These are phyloP conservation scores for Lenzites betulinus DNA, from an alignment of 768 basidiomycete genomes.

Conservation along the genomic window DNA sequence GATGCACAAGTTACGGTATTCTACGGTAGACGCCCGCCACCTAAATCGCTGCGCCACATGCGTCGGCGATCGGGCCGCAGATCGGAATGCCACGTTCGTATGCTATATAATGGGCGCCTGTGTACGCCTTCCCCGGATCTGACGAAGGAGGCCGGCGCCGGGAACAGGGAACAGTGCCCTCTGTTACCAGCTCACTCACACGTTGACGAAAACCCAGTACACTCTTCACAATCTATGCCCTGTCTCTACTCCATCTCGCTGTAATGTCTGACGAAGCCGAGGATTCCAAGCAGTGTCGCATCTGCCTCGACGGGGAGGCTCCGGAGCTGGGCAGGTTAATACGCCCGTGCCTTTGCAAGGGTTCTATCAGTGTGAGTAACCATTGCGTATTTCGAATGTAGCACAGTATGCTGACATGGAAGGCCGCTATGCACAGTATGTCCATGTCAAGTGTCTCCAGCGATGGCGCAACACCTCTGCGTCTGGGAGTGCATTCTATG, in stretches of 20 bases:
- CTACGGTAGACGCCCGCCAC: no score
- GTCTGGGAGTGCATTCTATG: constrained; percentile 71
- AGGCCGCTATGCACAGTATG: constrained; percentile 59
- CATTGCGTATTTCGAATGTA: neutral
- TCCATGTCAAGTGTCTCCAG: constrained; percentile 78
- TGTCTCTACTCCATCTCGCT: no score
- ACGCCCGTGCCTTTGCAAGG: constrained; percentile 78
- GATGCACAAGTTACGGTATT: no score
- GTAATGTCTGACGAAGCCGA: constrained; percentile 12
- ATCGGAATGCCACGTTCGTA: neutral
- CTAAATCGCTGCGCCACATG: neutral
- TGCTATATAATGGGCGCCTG: neutral
- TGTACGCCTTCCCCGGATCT: neutral
- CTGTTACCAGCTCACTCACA: neutral
- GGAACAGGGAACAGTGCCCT: neutral
- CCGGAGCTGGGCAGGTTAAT: constrained; percentile 72
- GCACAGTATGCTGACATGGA: no score
- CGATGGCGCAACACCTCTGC: constrained; percentile 68
- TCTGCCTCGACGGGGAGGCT: constrained; percentile 78
- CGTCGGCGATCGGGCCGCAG: neutral
- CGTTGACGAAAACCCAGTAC: neutral
- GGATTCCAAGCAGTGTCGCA: constrained; percentile 73
- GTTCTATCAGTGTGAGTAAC: constrained; percentile 65
- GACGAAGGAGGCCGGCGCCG: neutral
- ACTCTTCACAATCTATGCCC: neutral